Conservation (phyloP, 306 rosid genomes). For the Ormosia emarginata region DNA sequence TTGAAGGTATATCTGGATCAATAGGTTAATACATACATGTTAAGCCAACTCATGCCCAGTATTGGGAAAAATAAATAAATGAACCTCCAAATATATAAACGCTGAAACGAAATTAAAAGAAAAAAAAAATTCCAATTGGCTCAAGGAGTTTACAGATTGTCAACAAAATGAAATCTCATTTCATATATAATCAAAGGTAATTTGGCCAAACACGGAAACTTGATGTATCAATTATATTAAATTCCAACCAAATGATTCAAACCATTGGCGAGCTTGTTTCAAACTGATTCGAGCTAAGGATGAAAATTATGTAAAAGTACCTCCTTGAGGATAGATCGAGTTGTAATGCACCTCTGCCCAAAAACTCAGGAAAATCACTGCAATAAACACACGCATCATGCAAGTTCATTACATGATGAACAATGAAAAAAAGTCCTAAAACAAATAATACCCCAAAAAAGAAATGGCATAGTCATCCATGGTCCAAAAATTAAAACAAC, state of each 20-base stretch:
- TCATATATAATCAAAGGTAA: background rate
- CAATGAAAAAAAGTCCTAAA: background rate
- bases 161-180: background rate
- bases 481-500: background rate
- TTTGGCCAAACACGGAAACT: background rate
- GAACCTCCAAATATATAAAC: background rate
- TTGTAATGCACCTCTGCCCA: constrained; percentile 99
- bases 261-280: background rate
- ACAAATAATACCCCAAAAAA: background rate
- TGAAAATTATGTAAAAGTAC: constrained; percentile 36
- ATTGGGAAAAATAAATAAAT: background rate
- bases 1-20: constrained; percentile 53
- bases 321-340: constrained; percentile 85
- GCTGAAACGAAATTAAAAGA: background rate
- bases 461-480: background rate
- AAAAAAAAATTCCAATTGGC: background rate
- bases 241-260: background rate
- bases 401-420: background rate
- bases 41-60: background rate
- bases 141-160: background rate
- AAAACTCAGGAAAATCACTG: constrained; percentile 85
- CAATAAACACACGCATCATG: constrained; percentile 9
- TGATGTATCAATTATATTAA: background rate
- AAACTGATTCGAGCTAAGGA: constrained; percentile 14
- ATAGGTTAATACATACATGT: background rate